phyloP scores from a whole-genome alignment of 257 asterid species.

The Capsicum pubescens region DNA sequence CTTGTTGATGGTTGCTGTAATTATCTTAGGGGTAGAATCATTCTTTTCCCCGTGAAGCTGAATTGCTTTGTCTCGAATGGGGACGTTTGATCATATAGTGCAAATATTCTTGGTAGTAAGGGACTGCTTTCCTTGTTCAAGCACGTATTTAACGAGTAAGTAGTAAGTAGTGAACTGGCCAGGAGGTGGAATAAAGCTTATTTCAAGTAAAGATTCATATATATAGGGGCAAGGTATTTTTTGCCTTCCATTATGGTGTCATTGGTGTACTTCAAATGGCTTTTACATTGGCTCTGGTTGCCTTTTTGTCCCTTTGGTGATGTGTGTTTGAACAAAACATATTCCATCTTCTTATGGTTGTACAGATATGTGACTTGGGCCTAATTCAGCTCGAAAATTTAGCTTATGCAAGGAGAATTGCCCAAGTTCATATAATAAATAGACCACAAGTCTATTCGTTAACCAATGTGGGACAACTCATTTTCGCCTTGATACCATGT shows the following conservation, averaged over 20 bases:
- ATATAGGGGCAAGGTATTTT: neutral
- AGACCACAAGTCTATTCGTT: too few relatives aligned
- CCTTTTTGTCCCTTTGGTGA: neutral
- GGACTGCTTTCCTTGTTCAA: neutral
- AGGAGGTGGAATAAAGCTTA: neutral
- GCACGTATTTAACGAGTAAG: neutral
- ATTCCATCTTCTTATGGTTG: neutral
- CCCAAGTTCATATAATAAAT: too few relatives aligned
- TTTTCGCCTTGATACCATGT: too few relatives aligned
- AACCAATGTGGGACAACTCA: too few relatives aligned
- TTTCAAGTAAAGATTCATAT: neutral
- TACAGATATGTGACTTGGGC: too few relatives aligned
- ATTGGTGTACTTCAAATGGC: neutral
- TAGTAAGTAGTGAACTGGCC: neutral
- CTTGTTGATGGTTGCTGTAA: conserved; percentile 41
- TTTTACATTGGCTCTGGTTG: neutral
- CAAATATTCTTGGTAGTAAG: neutral
- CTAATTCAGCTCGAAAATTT: too few relatives aligned
- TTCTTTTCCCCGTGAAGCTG: conserved; percentile 25
- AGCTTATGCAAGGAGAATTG: too few relatives aligned
- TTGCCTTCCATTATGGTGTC: neutral
- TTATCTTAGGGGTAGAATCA: conserved; percentile 39
- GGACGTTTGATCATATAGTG: neutral
- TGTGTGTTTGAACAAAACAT: neutral
- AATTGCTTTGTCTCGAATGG: neutral